Conservation (phyloP, 768 basidiomycete genomes). For the Collybia nuda region DNA sequence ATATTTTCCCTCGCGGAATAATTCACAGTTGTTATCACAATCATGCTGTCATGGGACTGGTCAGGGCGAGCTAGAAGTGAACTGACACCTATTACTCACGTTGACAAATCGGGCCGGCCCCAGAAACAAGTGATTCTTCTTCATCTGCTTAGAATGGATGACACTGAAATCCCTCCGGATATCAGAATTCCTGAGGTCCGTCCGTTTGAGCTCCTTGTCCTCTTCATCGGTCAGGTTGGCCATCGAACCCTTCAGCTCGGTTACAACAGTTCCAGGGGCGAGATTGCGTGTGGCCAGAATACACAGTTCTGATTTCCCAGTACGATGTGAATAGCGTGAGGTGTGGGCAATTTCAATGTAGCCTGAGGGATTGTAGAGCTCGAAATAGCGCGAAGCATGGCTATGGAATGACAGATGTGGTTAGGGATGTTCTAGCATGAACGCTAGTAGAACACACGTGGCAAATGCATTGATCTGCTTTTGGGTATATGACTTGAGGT, state of each 20-base stretch:
- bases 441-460: constrained; percentile 61
- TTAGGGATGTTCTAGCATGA: constrained; percentile 21
- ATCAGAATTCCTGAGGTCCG: constrained; percentile 71
- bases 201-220: constrained; percentile 83
- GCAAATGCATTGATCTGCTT: constrained; percentile 90
- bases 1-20: constrained; percentile 86
- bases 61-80: constrained; percentile 21
- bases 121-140: constrained; percentile 89
- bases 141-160: constrained; percentile 88
- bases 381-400: constrained; percentile 87
- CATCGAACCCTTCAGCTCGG: constrained; percentile 90
- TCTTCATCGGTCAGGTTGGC: constrained; percentile 85
- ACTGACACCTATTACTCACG: constrained; percentile 47
- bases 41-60: constrained; percentile 61
- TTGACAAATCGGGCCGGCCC: constrained; percentile 93
- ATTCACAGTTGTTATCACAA: constrained; percentile 85
- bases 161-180: constrained; percentile 89
- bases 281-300: constrained; percentile 80
- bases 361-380: constrained; percentile 81
- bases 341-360: constrained; percentile 89
- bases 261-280: constrained; percentile 67
- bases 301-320: constrained; percentile 87
- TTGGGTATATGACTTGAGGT: constrained; percentile 72
- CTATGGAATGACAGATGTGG: constrained; percentile 37
- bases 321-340: constrained; percentile 81